Base-by-base conservation (phyloP, 306 rosid genomes). In the Canavalia ensiformis region DNA sequence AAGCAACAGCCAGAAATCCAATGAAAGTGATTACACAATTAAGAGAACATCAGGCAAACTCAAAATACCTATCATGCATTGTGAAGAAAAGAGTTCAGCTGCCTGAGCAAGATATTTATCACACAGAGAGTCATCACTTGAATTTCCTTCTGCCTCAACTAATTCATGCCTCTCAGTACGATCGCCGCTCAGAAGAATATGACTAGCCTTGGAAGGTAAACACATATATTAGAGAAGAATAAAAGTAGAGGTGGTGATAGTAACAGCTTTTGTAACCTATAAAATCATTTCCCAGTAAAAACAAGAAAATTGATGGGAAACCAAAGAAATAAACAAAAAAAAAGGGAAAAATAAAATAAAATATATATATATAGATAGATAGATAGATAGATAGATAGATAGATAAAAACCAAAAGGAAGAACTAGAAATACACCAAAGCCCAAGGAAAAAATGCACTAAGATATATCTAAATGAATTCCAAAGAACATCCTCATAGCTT, bases 51-150 rank as follows among this genome's bases (percentile, higher is more conserved):
- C 9, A 76, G 44, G 56, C 56, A 76, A 62, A 54, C 64, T 74
- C 65, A 64, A 76, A 84, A 41, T 90, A 95, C 99, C 95, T 83
- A 31, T 84, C 79, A 9, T 58, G 72, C 86, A 89, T 82, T 79
- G 81, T 9, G 93, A 78, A 57, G 79, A 64, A 66, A 91, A 80
- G 80, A 88, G 52, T 42, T 90, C 86, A 25, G 88, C 95, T 63
- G 87, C 91, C 88, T 81, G 90, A 54, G 84, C 76, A 75, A 95
- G 92, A 84, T 90, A 95, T 77, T 78, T 87, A 58, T 86, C 92
- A 84, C 92, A 90, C 58, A 79, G 2, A 78, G 91, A 82, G 57
- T 79, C 90, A 62, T 88, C 88, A 82, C 84, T 81, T 77, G 82
- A 79, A 81, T 81, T 83, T 89, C 83, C 91, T 75, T 87, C 95